Conservation (phyloP, 2,329 filamentous ascomycete genomes). For the Ophiostoma sp. region DNA sequence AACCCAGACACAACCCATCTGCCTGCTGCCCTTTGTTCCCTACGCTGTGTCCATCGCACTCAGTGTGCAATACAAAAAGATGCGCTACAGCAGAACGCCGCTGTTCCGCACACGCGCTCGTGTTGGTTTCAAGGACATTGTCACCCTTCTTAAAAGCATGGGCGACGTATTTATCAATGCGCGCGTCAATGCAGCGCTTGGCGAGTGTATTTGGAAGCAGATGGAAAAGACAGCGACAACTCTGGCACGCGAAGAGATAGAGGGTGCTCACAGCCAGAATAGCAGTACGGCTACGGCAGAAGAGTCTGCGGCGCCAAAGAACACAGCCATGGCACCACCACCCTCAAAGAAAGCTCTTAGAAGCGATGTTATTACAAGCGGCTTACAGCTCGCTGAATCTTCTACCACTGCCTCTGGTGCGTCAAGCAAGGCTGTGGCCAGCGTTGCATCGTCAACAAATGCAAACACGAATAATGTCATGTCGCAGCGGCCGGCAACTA, state of each 20-base stretch:
- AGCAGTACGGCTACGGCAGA: background rate
- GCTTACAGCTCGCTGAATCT: background rate
- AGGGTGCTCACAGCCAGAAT: background rate
- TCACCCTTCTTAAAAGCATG: constrained; percentile 48
- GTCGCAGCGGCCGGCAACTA: background rate
- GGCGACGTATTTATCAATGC: constrained; percentile 56
- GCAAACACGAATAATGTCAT: too few relatives aligned
- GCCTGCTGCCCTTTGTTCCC: constrained; percentile 54
- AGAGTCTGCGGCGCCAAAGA: background rate
- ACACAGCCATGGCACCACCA: background rate
- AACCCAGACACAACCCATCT: constrained; percentile 48
- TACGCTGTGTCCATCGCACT: constrained; percentile 58
- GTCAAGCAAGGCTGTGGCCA: background rate
- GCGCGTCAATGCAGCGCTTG: constrained; percentile 48
- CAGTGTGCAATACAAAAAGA: constrained; percentile 58
- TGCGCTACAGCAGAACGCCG: constrained; percentile 55
- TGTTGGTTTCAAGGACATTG: constrained; percentile 50
- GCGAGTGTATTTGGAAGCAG: constrained; percentile 50
- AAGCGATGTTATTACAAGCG: background rate
- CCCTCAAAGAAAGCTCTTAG: background rate
- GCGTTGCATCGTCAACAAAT: background rate
- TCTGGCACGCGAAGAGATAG: constrained; percentile 31
- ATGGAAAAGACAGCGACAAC: constrained; percentile 51
- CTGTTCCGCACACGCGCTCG: constrained; percentile 55
- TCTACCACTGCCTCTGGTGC: background rate